A percentile compares a stretch with the other conserved stretches of the same genome.
These are phyloP conservation scores for Penicillium taxi DNA, from an alignment of 495 filamentous ascomycete genomes.

Conservation along the genomic window DNA sequence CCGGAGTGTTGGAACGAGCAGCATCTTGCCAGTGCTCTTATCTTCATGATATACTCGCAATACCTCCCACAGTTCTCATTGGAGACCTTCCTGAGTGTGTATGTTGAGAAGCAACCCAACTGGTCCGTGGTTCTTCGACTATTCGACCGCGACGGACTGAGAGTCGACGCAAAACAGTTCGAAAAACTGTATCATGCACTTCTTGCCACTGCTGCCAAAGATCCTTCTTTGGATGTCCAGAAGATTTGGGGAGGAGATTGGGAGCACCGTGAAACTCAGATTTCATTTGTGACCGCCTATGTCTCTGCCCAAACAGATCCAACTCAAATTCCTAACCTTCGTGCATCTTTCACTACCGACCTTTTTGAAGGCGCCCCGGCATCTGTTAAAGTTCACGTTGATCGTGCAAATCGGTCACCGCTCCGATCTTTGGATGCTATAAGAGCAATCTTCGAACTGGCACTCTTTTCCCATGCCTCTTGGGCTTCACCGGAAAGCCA, in stretches of 20 bases:
- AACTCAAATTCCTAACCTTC: constrained; percentile 70
- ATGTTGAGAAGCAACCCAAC: constrained; percentile 51
- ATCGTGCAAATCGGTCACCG: constrained; percentile 71
- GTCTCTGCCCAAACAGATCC: constrained; percentile 70
- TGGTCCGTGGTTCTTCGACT: constrained; percentile 76
- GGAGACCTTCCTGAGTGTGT: constrained; percentile 62
- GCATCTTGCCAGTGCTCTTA: constrained; percentile 71
- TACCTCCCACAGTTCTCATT: constrained; percentile 60
- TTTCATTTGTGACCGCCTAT: constrained; percentile 83
- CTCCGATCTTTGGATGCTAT: constrained; percentile 83
- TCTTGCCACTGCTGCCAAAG: constrained; percentile 49
- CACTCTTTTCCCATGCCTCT: constrained; percentile 55
- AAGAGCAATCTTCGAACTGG: constrained; percentile 70
- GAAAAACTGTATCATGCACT: constrained; percentile 69
- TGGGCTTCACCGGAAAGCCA: constrained; percentile 60
- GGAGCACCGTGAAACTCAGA: constrained; percentile 75
- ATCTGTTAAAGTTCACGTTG: constrained; percentile 60
- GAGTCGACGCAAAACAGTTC: constrained; percentile 72
- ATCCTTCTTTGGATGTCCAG: constrained; percentile 63
- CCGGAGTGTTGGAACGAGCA: constrained; percentile 67
- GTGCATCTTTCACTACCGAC: constrained; percentile 65
- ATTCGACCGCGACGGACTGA: constrained; percentile 73
- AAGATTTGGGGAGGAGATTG: constrained; percentile 86
- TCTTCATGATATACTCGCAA: constrained; percentile 68
- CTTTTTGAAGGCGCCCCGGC: constrained; percentile 68